phyloP scores from a whole-genome alignment of 225 moss, liverwort and hornwort genomes.

The Sphagnum tenellum region DNA sequence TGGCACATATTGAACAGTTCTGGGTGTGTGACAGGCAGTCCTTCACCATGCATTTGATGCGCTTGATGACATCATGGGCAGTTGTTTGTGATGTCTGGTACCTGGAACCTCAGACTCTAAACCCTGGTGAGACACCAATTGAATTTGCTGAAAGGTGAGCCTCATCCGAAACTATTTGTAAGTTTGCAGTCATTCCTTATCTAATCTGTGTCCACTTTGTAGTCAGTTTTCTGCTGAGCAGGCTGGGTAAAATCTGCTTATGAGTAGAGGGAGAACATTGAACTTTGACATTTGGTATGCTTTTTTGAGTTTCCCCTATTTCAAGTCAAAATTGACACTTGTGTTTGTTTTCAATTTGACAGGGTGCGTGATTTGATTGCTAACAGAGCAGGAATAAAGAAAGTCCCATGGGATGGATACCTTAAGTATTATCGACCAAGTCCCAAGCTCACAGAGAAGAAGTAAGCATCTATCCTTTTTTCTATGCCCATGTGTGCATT shows the following conservation, averaged over 20 bases:
- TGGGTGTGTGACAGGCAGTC: constrained; percentile 64
- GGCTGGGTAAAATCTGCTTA: too few relatives aligned
- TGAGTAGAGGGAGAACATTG: too few relatives aligned
- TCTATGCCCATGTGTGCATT: neutral
- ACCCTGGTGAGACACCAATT: constrained; percentile 69
- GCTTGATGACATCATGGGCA: constrained; percentile 98
- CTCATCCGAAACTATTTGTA: neutral
- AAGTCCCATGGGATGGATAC: constrained; percentile 98
- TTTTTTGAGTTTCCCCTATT: too few relatives aligned
- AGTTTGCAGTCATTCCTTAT: too few relatives aligned
- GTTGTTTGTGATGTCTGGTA: constrained; percentile 99
- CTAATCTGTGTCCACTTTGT: too few relatives aligned
- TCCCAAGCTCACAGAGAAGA: constrained; percentile 94
- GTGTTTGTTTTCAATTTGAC: constrained; percentile 4
- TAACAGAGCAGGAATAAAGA: constrained; percentile 74
- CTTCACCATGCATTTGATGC: constrained; percentile 89
- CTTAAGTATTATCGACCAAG: constrained; percentile 90
- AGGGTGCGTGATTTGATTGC: constrained; percentile 86
- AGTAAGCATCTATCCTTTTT: constrained; percentile 22
- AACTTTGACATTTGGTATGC: too few relatives aligned
- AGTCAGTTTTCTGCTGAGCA: too few relatives aligned
- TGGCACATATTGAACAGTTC: too few relatives aligned
- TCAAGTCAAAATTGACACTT: too few relatives aligned
- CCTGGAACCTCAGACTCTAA: constrained; percentile 78
- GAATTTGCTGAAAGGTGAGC: constrained; percentile 90